Base-by-base conservation (phyloP, 2,329 filamentous ascomycete genomes). In the Pseudogymnoascus sp. region DNA sequence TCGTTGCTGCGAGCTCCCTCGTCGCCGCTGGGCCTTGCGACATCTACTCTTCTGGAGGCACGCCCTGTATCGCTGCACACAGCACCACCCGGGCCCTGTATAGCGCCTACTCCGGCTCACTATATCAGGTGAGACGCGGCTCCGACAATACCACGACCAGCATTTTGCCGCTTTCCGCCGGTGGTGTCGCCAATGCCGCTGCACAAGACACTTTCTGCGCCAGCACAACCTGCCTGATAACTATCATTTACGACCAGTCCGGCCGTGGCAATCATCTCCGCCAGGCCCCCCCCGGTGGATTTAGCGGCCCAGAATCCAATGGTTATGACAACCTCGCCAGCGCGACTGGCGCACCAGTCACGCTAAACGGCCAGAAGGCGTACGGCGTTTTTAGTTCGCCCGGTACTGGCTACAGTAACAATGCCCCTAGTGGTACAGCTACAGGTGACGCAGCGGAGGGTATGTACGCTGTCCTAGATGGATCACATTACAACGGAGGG, bases 241-340 rank as follows among this genome's bases (percentile, higher is more conserved):
- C 80, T 0, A 79, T 83, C 68, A 86, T 87, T 62, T 88, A 88
- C 71, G 86, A 89, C 71, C 86, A 89, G 73, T 86, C 85, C 11
- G 85, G 85, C 63, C 74, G 74, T 1, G 79, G 79, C 0, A 89
- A 89, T 67, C 82, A 89, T 69, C 82, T 89, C 2, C 86, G 81
- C 0, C 84, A 84, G 67, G 86, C 85, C 1, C 83, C 83, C 0
- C 80, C 81, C 0, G 85, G 85, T 0, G 83, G 77, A 31, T 85
- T 83, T 68, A 74, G 70, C 0, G 85, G 85, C 8, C 85, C 85
- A 0, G 82, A 83, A 23, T 48, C 77, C 34, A 78, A 81, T 69
- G 84, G 84, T 57, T 82, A 80, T 69, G 86, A 88, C 73, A 83
- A 85, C 70, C 73, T 86, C 14, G 84, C 85, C 51, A 79, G 78